Base-by-base conservation (phyloP, 495 filamentous ascomycete genomes). In the Annulohypoxylon moriforme region DNA sequence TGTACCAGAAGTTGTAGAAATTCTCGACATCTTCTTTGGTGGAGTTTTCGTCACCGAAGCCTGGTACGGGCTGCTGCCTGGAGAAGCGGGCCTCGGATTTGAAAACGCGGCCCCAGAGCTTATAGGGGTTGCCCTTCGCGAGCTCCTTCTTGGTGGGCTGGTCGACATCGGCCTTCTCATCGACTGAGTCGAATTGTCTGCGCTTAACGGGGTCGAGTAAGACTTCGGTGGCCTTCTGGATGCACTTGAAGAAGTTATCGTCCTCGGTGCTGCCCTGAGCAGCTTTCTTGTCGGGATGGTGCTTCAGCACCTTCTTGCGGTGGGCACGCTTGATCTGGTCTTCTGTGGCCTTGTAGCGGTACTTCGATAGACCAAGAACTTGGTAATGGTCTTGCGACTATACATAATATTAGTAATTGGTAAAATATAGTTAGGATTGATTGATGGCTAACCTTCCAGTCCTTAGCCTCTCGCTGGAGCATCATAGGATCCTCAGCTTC, bases 1-100 rank as follows among this genome's bases (percentile, higher is more conserved):
- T 94, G 87, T 97, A 99, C 91, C 93, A 99, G 87, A 98, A 99
- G 86, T 98, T 97, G 87, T 99, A 99, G 85, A 99, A 99, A 62
- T 83, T 82, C 76, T 98, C 93, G 25, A 99, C 95, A 1, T 95
- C 91, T 77, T 96, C 92, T 79, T 93, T 91, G 75, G 89, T 88
- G 75, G 89, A 91, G 71, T 96, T 92, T 46, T 96, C 94, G 79
- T 95, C 88, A 60, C 96, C 91, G 36, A 98, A 88, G 66, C 84
- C 79, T 2, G 96, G 96, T 10, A 97, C 96, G 24, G 94, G 94
- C 76, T 96, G 91, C 57, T 77, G 86, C 79, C 93, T 94, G 81
- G 92, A 95, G 90, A 99, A 99, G 69, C 96, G 93, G 13, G 83
- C 91, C 84, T 99, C 96, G 34, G 93, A 84, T 76, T 93, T 91